Percentiles rank a stretch among this genome's conserved stretches.
These are phyloP conservation scores for Thelephora terrestris DNA, from an alignment of 1,284 basidiomycete genomes.

Conservation along the genomic window DNA sequence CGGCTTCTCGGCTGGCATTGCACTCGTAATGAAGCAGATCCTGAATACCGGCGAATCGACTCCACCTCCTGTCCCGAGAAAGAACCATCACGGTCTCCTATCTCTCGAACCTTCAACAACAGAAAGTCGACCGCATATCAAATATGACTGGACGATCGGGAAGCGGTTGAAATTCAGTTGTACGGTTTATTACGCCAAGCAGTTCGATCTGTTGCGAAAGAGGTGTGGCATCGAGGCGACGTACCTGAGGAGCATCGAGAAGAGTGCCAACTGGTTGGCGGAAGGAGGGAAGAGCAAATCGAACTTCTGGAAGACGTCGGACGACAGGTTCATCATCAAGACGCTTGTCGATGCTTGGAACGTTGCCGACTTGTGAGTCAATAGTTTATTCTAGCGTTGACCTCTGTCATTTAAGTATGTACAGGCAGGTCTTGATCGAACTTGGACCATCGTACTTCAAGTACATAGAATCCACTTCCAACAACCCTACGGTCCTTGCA, in stretches of 20 bases:
- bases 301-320: conserved; percentile 70
- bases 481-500: conserved; percentile 55
- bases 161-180: conserved; percentile 65
- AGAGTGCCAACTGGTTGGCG: conserved; percentile 57
- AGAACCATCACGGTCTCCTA: conserved; percentile 39
- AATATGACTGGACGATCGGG: conserved; percentile 68
- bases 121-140: conserved; percentile 67
- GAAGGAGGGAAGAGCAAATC: conserved; percentile 64
- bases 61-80: conserved; percentile 21
- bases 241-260: conserved; percentile 51
- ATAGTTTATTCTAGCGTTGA: neutral
- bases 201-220: conserved; percentile 58
- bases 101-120: conserved; percentile 33
- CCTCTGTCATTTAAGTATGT: conserved; percentile 4
- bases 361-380: conserved; percentile 65
- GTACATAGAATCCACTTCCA: conserved; percentile 61
- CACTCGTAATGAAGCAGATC: conserved; percentile 48
- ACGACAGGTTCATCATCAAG: conserved; percentile 73
- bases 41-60: conserved; percentile 28
- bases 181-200: conserved; percentile 69
- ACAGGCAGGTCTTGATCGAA: conserved; percentile 66
- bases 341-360: conserved; percentile 77
- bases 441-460: conserved; percentile 68
- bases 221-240: conserved; percentile 58
- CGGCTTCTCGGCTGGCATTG: conserved; percentile 41